Percentiles rank a stretch among this genome's conserved stretches.
phyloP scores from a whole-genome alignment of 164 flowering plant genomes.

The Santalum album region DNA sequence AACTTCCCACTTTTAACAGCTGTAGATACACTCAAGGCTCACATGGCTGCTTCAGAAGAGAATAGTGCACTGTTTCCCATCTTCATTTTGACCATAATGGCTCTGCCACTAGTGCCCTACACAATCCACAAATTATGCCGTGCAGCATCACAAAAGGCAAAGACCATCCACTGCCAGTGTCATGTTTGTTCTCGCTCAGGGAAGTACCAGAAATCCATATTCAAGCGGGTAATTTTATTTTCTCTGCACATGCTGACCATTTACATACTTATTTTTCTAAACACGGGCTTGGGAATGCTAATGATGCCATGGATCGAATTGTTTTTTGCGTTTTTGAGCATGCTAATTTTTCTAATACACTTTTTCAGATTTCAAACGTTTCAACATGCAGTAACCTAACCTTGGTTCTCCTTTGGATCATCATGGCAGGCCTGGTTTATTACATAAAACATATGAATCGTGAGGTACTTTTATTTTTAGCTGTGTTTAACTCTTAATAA shows the following conservation, averaged over 20 bases:
- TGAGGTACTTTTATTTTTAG: constrained; percentile 42
- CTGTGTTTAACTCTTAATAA: neutral
- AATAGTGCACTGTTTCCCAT: constrained; percentile 82
- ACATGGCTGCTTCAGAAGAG: constrained; percentile 85
- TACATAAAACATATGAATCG: constrained; percentile 67
- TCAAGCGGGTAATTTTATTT: constrained; percentile 43
- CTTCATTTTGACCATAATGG: constrained; percentile 87
- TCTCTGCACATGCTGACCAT: neutral
- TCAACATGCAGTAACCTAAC: constrained; percentile 83
- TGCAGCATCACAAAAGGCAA: constrained; percentile 61
- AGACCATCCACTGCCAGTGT: constrained; percentile 71
- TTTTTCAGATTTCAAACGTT: constrained; percentile 70
- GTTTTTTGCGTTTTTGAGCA: constrained; percentile 1
- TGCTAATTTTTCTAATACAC: neutral
- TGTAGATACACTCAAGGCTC: neutral
- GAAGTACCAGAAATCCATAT: constrained; percentile 74
- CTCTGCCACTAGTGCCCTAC: constrained; percentile 89
- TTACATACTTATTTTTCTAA: neutral
- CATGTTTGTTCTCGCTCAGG: constrained; percentile 66
- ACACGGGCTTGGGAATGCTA: neutral
- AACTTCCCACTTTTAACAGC: neutral
- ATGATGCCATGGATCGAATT: neutral
- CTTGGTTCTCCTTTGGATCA: constrained; percentile 72
- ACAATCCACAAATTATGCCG: constrained; percentile 63
- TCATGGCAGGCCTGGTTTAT: constrained; percentile 66